Evolutionary conservation across 345 rosid genomes (phyloP), one percentile per base, ranked within the genome.

Genomic region (Eucalyptus grandis): DNA sequence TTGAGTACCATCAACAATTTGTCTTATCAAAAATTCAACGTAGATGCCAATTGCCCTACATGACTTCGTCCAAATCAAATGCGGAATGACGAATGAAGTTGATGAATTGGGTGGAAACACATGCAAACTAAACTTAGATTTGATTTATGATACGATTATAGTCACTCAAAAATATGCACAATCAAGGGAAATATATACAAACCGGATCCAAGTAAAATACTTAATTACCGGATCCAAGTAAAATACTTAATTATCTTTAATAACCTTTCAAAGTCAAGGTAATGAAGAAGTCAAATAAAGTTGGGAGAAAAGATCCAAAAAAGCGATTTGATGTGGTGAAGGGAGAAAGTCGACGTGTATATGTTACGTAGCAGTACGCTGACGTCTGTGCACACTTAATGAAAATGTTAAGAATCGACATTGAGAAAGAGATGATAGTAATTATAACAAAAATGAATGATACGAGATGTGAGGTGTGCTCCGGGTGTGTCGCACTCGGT

Each of bases 21-120:
- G 21, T 51, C 2, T 3, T 0, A 51, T 16, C 2, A 4, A 0
- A 51, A 51, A 51, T 51, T 4, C 0, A 1, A 50, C 3, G 8
- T 50, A 50, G 19, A 50, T 50, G 53, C 19, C 53, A 50, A 50
- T 50, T 50, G 53, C 8, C 19, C 19, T 0, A 50, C 6, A 1
- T 50, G 8, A 7, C 53, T 50, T 14, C 40, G 1, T 58, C 30
- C 65, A 58, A 10, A 58, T 50, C 17, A 50, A 0, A 50, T 15
- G 53, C 6, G 10, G 9, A 53, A 53, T 53, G 58, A 53, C 0
- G 24, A 53, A 21, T 53, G 58, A 53, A 53, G 2, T 21, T 53
- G 24, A 53, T 19, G 24, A 53, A 53, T 17, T 17, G 58, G 67
- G 12, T 27, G 67, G 15, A 62, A 30, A 62, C 19, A 65, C 77